Evolutionary conservation across 352 stramenopile genomes (phyloP).

Genomic region (Sclerospora graminicola): DNA sequence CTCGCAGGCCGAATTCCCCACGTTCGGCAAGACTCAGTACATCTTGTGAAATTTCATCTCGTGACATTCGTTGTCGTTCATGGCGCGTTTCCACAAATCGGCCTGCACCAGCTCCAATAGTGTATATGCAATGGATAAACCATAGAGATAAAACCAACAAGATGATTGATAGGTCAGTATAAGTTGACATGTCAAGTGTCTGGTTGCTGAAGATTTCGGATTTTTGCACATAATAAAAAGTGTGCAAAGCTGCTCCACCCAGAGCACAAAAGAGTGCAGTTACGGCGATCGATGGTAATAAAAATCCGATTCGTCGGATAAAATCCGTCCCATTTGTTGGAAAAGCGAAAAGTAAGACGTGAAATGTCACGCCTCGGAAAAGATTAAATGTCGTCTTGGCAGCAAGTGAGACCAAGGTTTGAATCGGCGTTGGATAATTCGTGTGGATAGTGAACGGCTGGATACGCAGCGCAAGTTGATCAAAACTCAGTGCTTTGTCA

Average conservation of each 20-base stretch:
- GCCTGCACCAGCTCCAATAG: constrained; percentile 20
- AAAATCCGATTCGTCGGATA: constrained; percentile 24
- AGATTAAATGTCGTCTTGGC: constrained; percentile 54
- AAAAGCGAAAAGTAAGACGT: constrained; percentile 47
- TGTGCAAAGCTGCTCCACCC: constrained; percentile 25
- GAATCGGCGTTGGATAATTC: constrained; percentile 24
- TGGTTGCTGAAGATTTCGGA: constrained; percentile 22
- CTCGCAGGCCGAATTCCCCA: constrained; percentile 58
- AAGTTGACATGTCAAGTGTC: constrained; percentile 17
- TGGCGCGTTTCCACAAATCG: constrained; percentile 28
- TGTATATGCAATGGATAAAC: constrained; percentile 33
- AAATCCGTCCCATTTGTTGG: constrained; percentile 34
- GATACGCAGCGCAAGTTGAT: too few relatives aligned
- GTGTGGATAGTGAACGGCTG: too few relatives aligned
- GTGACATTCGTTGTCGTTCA: constrained; percentile 23
- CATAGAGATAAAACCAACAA: constrained; percentile 31
- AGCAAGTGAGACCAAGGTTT: constrained; percentile 27
- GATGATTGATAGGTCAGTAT: constrained; percentile 30
- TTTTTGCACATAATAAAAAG: constrained; percentile 52
- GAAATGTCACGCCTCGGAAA: constrained; percentile 39
- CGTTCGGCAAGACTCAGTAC: constrained; percentile 46
- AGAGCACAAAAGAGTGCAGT: constrained; percentile 35
- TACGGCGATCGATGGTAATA: constrained; percentile 29
- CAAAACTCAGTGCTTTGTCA: too few relatives aligned
- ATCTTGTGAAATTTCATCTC: constrained; percentile 33